These are phyloP conservation scores for Globisporangium nagaii DNA, from an alignment of 352 stramenopile species.

Conservation along the genomic window DNA sequence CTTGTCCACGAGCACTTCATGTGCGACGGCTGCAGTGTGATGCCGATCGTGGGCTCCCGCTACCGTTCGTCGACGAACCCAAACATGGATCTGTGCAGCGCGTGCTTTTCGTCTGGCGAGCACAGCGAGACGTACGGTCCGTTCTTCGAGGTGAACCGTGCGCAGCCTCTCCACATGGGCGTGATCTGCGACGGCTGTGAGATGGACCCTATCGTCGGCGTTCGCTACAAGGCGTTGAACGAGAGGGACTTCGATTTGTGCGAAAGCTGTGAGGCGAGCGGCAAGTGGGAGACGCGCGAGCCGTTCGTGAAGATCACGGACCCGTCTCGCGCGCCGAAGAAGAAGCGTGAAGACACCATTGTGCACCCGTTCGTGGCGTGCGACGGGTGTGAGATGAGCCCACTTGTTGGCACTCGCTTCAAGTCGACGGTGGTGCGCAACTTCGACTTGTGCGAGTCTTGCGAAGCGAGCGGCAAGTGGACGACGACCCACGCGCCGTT, in stretches of 20 bases:
- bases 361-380: slow-evolving; percentile 50
- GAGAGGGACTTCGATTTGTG: slow-evolving; percentile 76
- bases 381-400: slow-evolving; percentile 55
- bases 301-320: slow-evolving; percentile 81
- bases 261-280: slow-evolving; percentile 53
- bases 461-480: slow-evolving; percentile 41
- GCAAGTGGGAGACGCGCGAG: slow-evolving; percentile 36
- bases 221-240: slow-evolving; percentile 80
- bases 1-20: slow-evolving; percentile 20
- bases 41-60: slow-evolving; percentile 27
- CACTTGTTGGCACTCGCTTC: slow-evolving; percentile 58
- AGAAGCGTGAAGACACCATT: slow-evolving; percentile 17
- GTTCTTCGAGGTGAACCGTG: slow-evolving; percentile 6
- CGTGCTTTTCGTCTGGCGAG: slow-evolving; percentile 15
- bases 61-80: slow-evolving; percentile 21
- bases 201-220: slow-evolving; percentile 43
- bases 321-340: slow-evolving; percentile 42
- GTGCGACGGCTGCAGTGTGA: slow-evolving; percentile 32
- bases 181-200: slow-evolving; percentile 56
- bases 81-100: slow-evolving; percentile 34
- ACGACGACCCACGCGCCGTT: slow-evolving; percentile 48
- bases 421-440: slow-evolving; percentile 53
- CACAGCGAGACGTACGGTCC: slow-evolving; percentile 8
- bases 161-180: slow-evolving; percentile 21
- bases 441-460: slow-evolving; percentile 69